Evolutionary conservation across 108 stramenopile genomes (phyloP).

Genomic region (Pinguiococcus pyrenoidosus): DNA sequence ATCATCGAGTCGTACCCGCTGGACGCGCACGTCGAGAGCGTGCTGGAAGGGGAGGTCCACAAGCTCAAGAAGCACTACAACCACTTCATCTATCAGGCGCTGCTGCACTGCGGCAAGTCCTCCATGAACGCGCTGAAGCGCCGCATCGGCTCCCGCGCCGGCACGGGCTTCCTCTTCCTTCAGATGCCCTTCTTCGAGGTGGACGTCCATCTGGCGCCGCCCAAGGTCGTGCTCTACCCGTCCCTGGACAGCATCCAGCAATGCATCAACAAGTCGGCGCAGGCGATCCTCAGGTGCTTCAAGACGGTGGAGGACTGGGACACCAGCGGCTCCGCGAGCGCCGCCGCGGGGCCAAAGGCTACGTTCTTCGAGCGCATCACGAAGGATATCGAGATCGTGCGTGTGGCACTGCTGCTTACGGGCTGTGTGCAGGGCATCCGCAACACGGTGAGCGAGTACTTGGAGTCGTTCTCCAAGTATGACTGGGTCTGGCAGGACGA

Average conservation of each 20-base stretch:
- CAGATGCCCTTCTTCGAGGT: constrained; percentile 65
- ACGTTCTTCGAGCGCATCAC: constrained; percentile 75
- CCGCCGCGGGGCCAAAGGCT: not conserved
- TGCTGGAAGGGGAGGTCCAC: constrained; percentile 44
- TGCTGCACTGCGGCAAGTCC: constrained; percentile 66
- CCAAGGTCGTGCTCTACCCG: constrained; percentile 51
- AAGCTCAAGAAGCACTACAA: constrained; percentile 74
- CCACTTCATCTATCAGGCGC: constrained; percentile 78
- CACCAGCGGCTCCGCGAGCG: not conserved
- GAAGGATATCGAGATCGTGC: constrained; percentile 72
- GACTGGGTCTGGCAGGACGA: constrained; percentile 76
- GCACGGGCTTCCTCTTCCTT: constrained; percentile 28
- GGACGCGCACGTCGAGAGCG: constrained; percentile 50
- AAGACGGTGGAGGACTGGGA: constrained; percentile 60
- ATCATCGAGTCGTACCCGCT: constrained; percentile 55
- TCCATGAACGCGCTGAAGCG: constrained; percentile 75
- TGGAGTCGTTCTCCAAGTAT: constrained; percentile 49
- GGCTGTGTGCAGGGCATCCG: constrained; percentile 64
- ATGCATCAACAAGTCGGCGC: constrained; percentile 68
- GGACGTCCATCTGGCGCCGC: constrained; percentile 62
- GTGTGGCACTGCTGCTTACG: constrained; percentile 68
- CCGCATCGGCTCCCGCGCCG: constrained; percentile 29
- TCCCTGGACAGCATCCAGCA: constrained; percentile 70
- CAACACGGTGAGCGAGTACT: constrained; percentile 67
- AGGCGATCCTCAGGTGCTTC: constrained; percentile 67